These are phyloP conservation scores for Lyophyllum semitale DNA, from an alignment of 768 basidiomycete species.

Conservation along the genomic window DNA sequence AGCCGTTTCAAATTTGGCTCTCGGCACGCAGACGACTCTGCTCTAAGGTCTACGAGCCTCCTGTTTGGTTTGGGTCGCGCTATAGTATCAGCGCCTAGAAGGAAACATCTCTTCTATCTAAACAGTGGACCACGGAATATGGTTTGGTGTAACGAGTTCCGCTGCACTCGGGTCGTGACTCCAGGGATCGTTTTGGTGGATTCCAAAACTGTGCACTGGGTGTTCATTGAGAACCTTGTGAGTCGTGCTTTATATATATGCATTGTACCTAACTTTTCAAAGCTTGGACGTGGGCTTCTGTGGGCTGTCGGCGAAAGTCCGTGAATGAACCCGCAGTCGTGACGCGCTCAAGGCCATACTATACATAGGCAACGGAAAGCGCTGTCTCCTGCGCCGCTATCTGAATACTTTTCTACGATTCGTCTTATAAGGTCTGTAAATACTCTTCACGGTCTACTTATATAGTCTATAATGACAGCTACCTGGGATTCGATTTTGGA, in stretches of 20 bases:
- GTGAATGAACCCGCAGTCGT: neutral
- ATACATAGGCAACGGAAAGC: conserved; percentile 49
- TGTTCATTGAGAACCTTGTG: conserved; percentile 41
- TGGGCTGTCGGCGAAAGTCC: conserved; percentile 47
- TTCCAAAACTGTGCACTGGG: conserved; percentile 47
- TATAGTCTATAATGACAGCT: neutral
- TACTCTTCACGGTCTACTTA: neutral
- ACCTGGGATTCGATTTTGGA: conserved; percentile 25
- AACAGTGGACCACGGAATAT: conserved; percentile 48
- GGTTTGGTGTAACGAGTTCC: conserved; percentile 49
- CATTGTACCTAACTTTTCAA: neutral
- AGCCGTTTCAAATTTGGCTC: neutral
- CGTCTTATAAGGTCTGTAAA: conserved; percentile 45
- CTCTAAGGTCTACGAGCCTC: conserved; percentile 46
- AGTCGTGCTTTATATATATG: conserved; percentile 7
- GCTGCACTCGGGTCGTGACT: conserved; percentile 33
- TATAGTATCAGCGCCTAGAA: conserved; percentile 27
- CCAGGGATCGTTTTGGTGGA: conserved; percentile 41
- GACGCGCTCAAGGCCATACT: neutral
- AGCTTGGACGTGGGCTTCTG: conserved; percentile 43
- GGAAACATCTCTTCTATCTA: conserved; percentile 35
- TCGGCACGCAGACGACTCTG: conserved; percentile 25
- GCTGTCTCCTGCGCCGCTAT: conserved; percentile 52
- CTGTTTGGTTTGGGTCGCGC: conserved; percentile 40
- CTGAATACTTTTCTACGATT: conserved; percentile 51